A percentile compares a stretch with the other conserved stretches of the same genome.
Conservation (phyloP, 371 early-diverging fungal genomes). For the Apophysomyces ossiformis region DNA sequence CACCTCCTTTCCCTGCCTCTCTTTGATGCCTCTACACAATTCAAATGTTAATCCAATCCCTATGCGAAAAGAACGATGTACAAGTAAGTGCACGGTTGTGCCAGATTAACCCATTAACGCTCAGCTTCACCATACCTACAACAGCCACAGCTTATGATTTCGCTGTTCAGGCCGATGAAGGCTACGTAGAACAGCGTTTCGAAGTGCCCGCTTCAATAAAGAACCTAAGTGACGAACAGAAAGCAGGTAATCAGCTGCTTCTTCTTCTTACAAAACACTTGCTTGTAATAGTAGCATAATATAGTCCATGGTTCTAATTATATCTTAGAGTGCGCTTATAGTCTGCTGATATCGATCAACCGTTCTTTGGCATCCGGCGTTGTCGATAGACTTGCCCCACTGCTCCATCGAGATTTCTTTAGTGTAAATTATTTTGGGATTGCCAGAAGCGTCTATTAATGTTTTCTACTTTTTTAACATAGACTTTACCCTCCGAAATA, state of each 20-base stretch:
- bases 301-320: neutral
- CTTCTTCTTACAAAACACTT: too few relatives aligned
- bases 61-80: constrained; percentile 4
- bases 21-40: neutral
- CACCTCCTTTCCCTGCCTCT: neutral
- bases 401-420: constrained; percentile 67
- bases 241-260: constrained; percentile 52
- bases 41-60: constrained; percentile 8
- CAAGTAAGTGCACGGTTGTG: neutral
- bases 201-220: constrained; percentile 55
- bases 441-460: constrained; percentile 9
- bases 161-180: constrained; percentile 57
- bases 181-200: constrained; percentile 66
- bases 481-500: constrained; percentile 67
- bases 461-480: neutral
- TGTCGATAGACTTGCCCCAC: constrained; percentile 61
- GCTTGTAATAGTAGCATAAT: neutral
- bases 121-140: neutral
- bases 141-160: neutral
- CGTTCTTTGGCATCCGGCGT: constrained; percentile 57
- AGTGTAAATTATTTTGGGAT: constrained; percentile 41
- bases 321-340: constrained; percentile 68
- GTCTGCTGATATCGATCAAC: constrained; percentile 65
- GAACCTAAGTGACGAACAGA: constrained; percentile 65
- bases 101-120: neutral